Percentiles rank a stretch among this genome's conserved stretches.
phyloP scores from a whole-genome alignment of 495 filamentous ascomycete genomes.

The Trichoderma reesei region DNA sequence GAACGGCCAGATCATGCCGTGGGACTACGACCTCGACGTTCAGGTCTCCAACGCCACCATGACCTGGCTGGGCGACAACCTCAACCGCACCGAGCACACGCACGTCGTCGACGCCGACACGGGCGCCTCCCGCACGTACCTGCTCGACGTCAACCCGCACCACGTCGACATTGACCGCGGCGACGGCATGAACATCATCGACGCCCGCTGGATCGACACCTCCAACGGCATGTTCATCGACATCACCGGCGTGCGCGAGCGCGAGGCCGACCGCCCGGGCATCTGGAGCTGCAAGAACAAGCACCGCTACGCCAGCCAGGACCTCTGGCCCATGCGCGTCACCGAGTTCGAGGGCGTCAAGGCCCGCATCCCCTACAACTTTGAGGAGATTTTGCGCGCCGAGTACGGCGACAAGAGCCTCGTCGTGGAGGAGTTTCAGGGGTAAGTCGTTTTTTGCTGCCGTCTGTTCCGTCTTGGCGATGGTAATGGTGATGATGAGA shows the following conservation, averaged over 20 bases:
- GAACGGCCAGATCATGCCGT: conserved; percentile 75
- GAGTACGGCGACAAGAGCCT: conserved; percentile 67
- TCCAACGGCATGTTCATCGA: conserved; percentile 75
- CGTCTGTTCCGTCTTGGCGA: background rate
- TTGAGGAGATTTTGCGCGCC: conserved; percentile 57
- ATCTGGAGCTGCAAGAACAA: conserved; percentile 78
- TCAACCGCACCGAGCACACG: conserved; percentile 55
- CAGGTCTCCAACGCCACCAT: conserved; percentile 62
- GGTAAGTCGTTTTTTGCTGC: conserved; percentile 32
- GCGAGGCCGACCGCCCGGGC: conserved; percentile 51
- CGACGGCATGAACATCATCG: conserved; percentile 69
- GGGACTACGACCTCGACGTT: conserved; percentile 84
- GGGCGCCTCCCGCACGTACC: conserved; percentile 36
- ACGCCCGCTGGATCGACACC: conserved; percentile 76
- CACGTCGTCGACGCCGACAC: conserved; percentile 42
- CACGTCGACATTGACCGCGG: conserved; percentile 48
- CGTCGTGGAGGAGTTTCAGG: conserved; percentile 51
- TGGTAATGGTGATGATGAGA: no score
- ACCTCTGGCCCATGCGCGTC: conserved; percentile 72
- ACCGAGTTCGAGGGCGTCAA: conserved; percentile 68
- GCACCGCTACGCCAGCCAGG: conserved; percentile 57
- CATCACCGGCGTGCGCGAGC: conserved; percentile 70
- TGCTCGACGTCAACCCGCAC: conserved; percentile 74
- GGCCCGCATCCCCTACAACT: conserved; percentile 67
- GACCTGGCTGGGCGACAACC: conserved; percentile 47